Percentiles rank a stretch among this genome's conserved stretches.
These are phyloP conservation scores for Datisca glomerata DNA, from an alignment of 306 rosid species.

Conservation along the genomic window DNA sequence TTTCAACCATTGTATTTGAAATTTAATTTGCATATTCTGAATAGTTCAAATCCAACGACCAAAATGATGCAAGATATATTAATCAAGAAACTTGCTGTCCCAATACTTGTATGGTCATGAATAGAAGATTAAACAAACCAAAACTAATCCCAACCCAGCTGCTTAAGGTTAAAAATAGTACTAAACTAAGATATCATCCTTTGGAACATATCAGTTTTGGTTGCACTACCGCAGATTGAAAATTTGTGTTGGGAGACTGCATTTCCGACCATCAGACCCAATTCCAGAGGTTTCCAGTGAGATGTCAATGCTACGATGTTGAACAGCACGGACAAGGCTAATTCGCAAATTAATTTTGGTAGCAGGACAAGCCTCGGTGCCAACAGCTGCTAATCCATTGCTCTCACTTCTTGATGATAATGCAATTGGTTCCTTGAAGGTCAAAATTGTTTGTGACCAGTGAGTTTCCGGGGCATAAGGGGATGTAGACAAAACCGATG, in stretches of 20 bases:
- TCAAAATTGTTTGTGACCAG: slow-evolving; percentile 82
- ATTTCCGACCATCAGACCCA: slow-evolving; percentile 38
- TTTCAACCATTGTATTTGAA: no score
- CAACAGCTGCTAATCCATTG: slow-evolving; percentile 25
- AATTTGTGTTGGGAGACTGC: slow-evolving; percentile 57
- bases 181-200: no score
- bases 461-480: slow-evolving; percentile 62
- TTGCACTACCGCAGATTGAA: slow-evolving; percentile 36
- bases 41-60: no score
- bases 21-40: no score
- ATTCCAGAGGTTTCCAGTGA: slow-evolving; percentile 64
- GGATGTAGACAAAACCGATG: slow-evolving; percentile 70
- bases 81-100: no score
- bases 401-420: slow-evolving; percentile 24
- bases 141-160: no score
- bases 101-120: no score
- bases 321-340: slow-evolving; percentile 70
- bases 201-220: no score
- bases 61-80: no score
- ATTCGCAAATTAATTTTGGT: slow-evolving; percentile 48
- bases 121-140: no score
- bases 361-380: slow-evolving; percentile 53
- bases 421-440: slow-evolving; percentile 70
- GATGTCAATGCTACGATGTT: slow-evolving; percentile 88
- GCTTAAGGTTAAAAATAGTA: no score